Conservation (phyloP, 2,329 filamentous ascomycete species). For the Diplodia intermedia region DNA sequence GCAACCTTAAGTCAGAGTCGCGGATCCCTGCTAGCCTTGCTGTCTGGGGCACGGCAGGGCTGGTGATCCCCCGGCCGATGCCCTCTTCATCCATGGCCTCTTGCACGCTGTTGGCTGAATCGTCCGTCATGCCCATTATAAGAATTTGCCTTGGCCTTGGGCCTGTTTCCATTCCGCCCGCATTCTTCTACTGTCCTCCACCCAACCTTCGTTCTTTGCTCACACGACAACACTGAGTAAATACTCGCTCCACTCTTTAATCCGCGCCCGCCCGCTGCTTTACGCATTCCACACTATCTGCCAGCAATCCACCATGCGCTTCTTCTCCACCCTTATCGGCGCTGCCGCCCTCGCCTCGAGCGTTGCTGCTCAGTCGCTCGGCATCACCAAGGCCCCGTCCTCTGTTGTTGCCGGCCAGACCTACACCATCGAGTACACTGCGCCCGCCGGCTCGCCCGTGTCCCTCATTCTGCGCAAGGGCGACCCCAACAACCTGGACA, state of each 20-base stretch:
- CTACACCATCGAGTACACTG: constrained; percentile 57
- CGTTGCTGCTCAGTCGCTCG: constrained; percentile 53
- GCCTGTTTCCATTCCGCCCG: constrained; percentile 17
- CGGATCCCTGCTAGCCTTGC: constrained; percentile 21
- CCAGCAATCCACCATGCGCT: constrained; percentile 54
- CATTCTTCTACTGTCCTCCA: constrained; percentile 17
- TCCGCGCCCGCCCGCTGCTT: background rate
- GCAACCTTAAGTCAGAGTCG: constrained; percentile 25
- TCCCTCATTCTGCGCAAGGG: constrained; percentile 65
- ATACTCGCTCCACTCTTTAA: constrained; percentile 12
- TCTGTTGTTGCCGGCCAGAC: constrained; percentile 58
- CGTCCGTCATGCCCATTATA: constrained; percentile 24
- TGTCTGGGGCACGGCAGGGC: constrained; percentile 18
- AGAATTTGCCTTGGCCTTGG: constrained; percentile 27
- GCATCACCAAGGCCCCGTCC: constrained; percentile 59
- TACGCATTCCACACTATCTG: constrained; percentile 30
- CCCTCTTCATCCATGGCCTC: background rate
- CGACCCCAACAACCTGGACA: constrained; percentile 56
- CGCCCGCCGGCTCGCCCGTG: constrained; percentile 56
- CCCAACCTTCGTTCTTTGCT: constrained; percentile 19
- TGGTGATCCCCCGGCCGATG: constrained; percentile 17
- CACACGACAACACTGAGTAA: constrained; percentile 25
- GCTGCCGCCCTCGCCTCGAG: constrained; percentile 47
- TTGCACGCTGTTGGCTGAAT: constrained; percentile 14
- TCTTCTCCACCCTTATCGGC: constrained; percentile 57